A percentile compares a stretch with the other conserved stretches of the same genome.
Conservation (phyloP, 805 yeast species). For the Saturnispora hagleri region DNA sequence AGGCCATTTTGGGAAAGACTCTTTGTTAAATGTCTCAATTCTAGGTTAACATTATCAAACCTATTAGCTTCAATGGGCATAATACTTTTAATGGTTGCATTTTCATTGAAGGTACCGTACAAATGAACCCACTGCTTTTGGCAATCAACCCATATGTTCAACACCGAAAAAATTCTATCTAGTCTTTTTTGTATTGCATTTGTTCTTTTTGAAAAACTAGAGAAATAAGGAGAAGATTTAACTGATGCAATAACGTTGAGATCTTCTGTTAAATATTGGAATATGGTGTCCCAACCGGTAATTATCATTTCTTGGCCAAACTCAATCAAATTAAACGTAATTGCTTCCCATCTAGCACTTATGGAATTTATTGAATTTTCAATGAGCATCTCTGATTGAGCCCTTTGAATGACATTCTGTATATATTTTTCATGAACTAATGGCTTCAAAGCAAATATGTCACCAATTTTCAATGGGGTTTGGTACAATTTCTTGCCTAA, state of each 20-base stretch:
- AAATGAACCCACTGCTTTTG: slow-evolving; percentile 87
- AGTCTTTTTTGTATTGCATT: slow-evolving; percentile 46
- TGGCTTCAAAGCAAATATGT: slow-evolving; percentile 53
- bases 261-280: slow-evolving; percentile 52
- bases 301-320: slow-evolving; percentile 49
- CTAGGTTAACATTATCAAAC: slow-evolving; percentile 54
- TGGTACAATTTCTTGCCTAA: slow-evolving; percentile 15
- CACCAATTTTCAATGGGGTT: slow-evolving; percentile 37
- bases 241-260: slow-evolving; percentile 56
- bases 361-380: slow-evolving; percentile 48
- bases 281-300: slow-evolving; percentile 56
- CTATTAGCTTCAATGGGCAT: slow-evolving; percentile 64
- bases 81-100: slow-evolving; percentile 47
- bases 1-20: slow-evolving; percentile 38
- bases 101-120: slow-evolving; percentile 63
- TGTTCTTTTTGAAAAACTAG: slow-evolving; percentile 51
- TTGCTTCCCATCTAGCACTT: slow-evolving; percentile 44
- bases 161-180: slow-evolving; percentile 38
- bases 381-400: slow-evolving; percentile 62
- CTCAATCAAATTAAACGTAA: slow-evolving; percentile 43
- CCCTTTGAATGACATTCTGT: slow-evolving; percentile 44
- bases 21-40: slow-evolving; percentile 44
- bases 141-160: slow-evolving; percentile 71
- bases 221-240: slow-evolving; percentile 57
- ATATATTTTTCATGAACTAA: slow-evolving; percentile 36